Conservation (phyloP, 2,329 filamentous ascomycete species). For the Fusarium setosum region DNA sequence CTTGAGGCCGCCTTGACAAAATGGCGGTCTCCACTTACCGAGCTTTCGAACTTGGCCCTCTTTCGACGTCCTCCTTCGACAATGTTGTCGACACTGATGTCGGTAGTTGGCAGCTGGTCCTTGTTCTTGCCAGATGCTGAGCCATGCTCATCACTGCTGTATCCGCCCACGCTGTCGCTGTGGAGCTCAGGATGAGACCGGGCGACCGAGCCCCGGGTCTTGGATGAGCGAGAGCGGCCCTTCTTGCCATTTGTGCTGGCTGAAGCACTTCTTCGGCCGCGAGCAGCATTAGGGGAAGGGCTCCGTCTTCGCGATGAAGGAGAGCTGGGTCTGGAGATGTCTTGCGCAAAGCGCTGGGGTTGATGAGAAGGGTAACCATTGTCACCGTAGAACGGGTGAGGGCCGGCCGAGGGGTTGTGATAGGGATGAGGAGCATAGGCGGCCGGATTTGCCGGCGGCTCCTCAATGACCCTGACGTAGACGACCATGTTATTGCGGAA, state of each 20-base stretch:
- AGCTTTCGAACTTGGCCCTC: slow-evolving; percentile 95
- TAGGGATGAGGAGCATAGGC: slow-evolving; percentile 64
- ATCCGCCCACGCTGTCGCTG: slow-evolving; percentile 76
- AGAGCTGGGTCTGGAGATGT: slow-evolving; percentile 75
- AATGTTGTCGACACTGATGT: slow-evolving; percentile 98
- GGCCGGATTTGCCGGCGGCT: slow-evolving; percentile 58
- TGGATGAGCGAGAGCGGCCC: slow-evolving; percentile 74
- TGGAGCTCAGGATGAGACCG: slow-evolving; percentile 67
- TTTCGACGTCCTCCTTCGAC: slow-evolving; percentile 96
- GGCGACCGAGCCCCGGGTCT: slow-evolving; percentile 67
- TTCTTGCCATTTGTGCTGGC: slow-evolving; percentile 73
- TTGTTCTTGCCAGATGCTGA: slow-evolving; percentile 80
- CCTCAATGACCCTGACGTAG: slow-evolving; percentile 86
- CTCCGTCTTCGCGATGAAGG: slow-evolving; percentile 81
- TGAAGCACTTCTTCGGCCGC: slow-evolving; percentile 82
- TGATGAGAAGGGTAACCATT: slow-evolving; percentile 59
- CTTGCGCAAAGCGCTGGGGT: slow-evolving; percentile 65
- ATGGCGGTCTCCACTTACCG: slow-evolving; percentile 72
- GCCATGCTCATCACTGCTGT: slow-evolving; percentile 85
- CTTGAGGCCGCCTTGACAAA: slow-evolving; percentile 33
- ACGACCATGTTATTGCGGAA: slow-evolving; percentile 92
- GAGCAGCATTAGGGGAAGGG: slow-evolving; percentile 75
- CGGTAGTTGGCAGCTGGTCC: slow-evolving; percentile 91
- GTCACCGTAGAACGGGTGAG: slow-evolving; percentile 67
- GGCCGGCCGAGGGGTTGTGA: slow-evolving; percentile 63